phyloP scores from a whole-genome alignment of 2,329 filamentous ascomycete species.

The Epicoccum sorghinum region DNA sequence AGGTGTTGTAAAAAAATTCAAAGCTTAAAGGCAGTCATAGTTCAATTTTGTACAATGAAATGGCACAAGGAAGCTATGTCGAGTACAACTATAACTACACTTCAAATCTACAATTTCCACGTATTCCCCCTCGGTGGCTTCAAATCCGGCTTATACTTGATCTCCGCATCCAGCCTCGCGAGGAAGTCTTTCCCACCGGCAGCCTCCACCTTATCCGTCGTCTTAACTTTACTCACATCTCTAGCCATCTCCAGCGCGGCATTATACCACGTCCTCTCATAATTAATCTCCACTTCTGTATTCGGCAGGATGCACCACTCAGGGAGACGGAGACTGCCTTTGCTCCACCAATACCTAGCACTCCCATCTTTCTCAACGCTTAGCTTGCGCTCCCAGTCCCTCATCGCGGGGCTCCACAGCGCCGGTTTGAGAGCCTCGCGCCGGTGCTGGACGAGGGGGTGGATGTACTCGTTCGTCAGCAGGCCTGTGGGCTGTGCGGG shows the following conservation, averaged over 20 bases:
- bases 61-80: no score
- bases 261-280: constrained; percentile 1
- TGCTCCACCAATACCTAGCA: background rate
- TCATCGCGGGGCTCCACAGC: background rate
- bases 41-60: no score
- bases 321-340: background rate
- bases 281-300: background rate
- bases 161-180: background rate
- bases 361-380: background rate
- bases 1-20: no score
- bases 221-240: background rate
- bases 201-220: background rate
- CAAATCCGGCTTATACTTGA: background rate
- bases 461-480: constrained; percentile 58
- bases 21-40: no score
- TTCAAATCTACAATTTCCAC: background rate
- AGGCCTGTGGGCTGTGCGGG: background rate
- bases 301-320: constrained; percentile 1
- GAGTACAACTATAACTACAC: no score
- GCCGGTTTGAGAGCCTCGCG: constrained; percentile 6
- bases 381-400: background rate
- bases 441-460: constrained; percentile 48
- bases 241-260: background rate
- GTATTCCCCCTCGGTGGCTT: background rate
- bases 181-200: background rate